phyloP scores from a whole-genome alignment of 495 filamentous ascomycete species.

The Trichoderma reesei region DNA sequence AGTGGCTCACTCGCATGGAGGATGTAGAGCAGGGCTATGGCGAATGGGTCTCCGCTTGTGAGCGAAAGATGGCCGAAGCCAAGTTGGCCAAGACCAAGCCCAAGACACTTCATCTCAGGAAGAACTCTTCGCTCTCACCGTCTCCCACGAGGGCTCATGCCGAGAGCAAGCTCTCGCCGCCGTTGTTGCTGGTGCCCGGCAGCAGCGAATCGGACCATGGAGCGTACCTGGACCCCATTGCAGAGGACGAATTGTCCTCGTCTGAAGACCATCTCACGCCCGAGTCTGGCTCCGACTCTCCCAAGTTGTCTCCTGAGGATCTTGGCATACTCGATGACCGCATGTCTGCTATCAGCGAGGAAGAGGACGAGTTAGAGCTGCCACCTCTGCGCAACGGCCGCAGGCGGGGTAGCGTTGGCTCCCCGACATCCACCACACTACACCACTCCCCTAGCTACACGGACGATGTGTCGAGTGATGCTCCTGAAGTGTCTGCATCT shows the following conservation, averaged over 20 bases:
- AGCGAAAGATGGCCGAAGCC: slow-evolving; percentile 28
- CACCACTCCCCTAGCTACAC: slow-evolving; percentile 22
- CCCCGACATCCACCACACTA: slow-evolving; percentile 31
- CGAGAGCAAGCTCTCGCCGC: not conserved
- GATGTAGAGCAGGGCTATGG: slow-evolving; percentile 68
- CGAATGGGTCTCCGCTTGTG: slow-evolving; percentile 52
- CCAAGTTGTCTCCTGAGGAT: not conserved
- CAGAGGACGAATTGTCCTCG: not conserved
- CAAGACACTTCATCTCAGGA: not conserved
- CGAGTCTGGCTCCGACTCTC: not conserved
- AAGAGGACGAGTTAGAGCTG: slow-evolving; percentile 23
- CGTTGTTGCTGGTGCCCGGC: not conserved
- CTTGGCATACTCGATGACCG: not conserved
- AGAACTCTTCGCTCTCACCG: not conserved
- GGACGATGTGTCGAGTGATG: slow-evolving; percentile 19
- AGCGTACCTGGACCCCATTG: not conserved
- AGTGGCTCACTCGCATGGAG: slow-evolving; percentile 83
- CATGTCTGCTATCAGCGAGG: slow-evolving; percentile 13
- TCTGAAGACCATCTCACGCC: not conserved
- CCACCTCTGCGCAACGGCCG: slow-evolving; percentile 18
- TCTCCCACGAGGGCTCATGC: not conserved
- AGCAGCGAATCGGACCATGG: not conserved
- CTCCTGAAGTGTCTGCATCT: slow-evolving; percentile 20
- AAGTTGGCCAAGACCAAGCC: slow-evolving; percentile 17
- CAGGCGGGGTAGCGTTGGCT: slow-evolving; percentile 26